Evolutionary conservation across 2,329 filamentous ascomycete genomes (phyloP).

Genomic region (Venturia nashicola): DNA sequence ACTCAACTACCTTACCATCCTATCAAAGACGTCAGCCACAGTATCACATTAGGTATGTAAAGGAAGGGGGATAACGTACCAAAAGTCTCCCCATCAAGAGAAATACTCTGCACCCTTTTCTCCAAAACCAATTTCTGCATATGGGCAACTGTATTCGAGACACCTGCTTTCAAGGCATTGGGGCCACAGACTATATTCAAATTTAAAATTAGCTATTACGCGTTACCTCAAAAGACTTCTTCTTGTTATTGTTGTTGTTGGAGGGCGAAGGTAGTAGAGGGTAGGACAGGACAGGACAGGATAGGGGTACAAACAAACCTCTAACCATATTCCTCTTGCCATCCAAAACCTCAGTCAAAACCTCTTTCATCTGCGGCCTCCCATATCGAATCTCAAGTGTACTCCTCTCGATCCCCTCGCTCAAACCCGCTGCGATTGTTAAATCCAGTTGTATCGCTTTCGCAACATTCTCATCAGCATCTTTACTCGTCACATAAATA

Average conservation of each 20-base stretch:
- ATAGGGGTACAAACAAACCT: not conserved
- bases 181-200: constrained; percentile 4
- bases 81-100: constrained; percentile 9
- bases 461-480: not conserved
- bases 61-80: not conserved
- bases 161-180: not conserved
- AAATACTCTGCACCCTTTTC: constrained; percentile 2
- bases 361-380: constrained; percentile 1
- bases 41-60: too few species aligned
- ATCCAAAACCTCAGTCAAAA: not conserved
- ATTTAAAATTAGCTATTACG: too few species aligned
- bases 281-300: too few species aligned
- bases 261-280: not conserved
- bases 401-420: not conserved
- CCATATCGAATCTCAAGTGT: constrained; percentile 5
- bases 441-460: constrained; percentile 5
- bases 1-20: too few species aligned
- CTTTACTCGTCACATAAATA: constrained; percentile 4
- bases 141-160: constrained; percentile 6
- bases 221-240: not conserved
- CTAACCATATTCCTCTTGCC: constrained; percentile 6
- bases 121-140: constrained; percentile 6
- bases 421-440: constrained; percentile 2
- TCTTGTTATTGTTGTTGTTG: not conserved
- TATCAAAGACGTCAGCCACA: too few species aligned